phyloP scores from a whole-genome alignment of 2,329 filamentous ascomycete genomes.

The Fusarium luffae region DNA sequence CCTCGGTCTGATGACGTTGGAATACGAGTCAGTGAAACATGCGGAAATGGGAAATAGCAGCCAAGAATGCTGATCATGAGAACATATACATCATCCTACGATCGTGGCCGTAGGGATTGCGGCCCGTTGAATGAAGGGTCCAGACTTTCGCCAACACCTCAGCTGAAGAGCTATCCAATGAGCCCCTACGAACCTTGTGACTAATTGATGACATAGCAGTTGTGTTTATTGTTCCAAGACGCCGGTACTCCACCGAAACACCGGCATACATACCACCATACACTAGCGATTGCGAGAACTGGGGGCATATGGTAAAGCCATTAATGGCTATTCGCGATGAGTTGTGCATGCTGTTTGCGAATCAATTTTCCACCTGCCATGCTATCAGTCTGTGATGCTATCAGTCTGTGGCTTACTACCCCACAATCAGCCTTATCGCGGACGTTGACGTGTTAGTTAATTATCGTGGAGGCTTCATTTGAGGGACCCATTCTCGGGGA shows the following conservation, averaged over 20 bases:
- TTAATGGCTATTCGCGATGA: background rate
- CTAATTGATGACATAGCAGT: slow-evolving; percentile 3
- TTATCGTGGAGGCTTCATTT: background rate
- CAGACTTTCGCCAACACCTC: background rate
- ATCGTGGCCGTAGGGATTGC: background rate
- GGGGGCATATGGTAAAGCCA: fast-evolving
- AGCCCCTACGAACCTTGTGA: background rate
- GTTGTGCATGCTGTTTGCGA: no score
- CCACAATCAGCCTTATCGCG: background rate
- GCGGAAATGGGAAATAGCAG: background rate
- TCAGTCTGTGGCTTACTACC: background rate
- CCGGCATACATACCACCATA: background rate
- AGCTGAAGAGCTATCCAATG: background rate
- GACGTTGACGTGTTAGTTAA: background rate
- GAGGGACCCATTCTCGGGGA: background rate
- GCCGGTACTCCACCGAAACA: slow-evolving; percentile 13
- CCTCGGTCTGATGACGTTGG: no score
- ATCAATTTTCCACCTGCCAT: background rate
- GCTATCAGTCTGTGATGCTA: no score
- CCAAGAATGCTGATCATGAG: background rate
- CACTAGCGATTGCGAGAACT: background rate
- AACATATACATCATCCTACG: background rate
- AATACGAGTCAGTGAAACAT: background rate
- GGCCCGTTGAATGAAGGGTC: background rate
- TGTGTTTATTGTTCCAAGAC: background rate